Evolutionary conservation across 805 yeast genomes (phyloP), one percentile per base, ranked within the genome.

Genomic region (Kuraishia ogatae): DNA sequence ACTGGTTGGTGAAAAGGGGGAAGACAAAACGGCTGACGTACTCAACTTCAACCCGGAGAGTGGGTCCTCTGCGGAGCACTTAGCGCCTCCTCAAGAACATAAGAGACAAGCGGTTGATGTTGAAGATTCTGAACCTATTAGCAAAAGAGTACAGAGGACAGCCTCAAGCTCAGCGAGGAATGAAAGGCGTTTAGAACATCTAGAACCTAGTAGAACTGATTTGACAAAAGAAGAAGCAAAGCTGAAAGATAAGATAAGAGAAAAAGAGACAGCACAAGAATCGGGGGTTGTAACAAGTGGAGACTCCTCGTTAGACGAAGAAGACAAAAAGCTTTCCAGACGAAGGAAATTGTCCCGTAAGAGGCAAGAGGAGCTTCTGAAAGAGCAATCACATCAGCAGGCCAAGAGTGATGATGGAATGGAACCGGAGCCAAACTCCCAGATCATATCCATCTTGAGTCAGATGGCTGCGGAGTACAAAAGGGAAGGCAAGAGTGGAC

Each of bases 391-490:
- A 35, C 43, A 35, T 35, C 17, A 35, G 17, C 43, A 35, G 43
- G 43, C 50, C 26, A 17, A 23, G n/a, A 15, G 24, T 50, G 43
- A 52, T 19, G 15, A 20, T 13, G 28, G n/a, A n/a, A n/a, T n/a
- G n/a, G n/a, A 21, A n/a, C 52, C 57, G 26, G 47, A 50, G 50
- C 65, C 69, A 8, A 76, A 77, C 53, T 62, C 64, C 23, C 55
- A 51, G 21, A 61, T 72, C 11, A 64, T 73, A 11, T 62, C 63
- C 2, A 57, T 63, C 3, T 67, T 77, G 35, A 59, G 64, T 11
- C 63, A 66, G 48, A 58, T 75, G 61, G 63, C 68, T 24, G 54
- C 61, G 7, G 61, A 70, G 17, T 71, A 75, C 43, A 59, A 63
- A 50, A 55, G 62, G 2, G 58, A 60, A 39, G 74, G 76, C 2